Percentiles rank a stretch among this genome's conserved stretches.
Conservation (phyloP, 768 basidiomycete species). For the Lentinula detonsa region DNA sequence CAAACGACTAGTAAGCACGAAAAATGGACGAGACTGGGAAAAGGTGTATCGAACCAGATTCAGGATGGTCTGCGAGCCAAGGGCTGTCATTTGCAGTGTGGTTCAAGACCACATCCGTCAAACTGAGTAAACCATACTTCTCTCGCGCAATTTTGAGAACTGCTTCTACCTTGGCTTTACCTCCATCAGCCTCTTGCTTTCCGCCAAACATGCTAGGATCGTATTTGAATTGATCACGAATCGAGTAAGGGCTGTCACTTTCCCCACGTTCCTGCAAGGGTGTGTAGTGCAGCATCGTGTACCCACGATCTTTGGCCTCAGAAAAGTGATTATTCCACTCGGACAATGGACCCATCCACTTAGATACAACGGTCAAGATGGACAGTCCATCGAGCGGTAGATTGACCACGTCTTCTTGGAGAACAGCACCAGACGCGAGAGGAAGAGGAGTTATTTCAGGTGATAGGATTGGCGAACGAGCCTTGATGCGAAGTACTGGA, state of each 20-base stretch:
- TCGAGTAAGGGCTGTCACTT: slow-evolving; percentile 90
- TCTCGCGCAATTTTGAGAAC: slow-evolving; percentile 67
- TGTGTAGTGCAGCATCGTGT: slow-evolving; percentile 98
- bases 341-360: slow-evolving; percentile 91
- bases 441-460: slow-evolving; percentile 44
- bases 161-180: slow-evolving; percentile 53
- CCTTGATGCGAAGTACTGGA: slow-evolving; percentile 73
- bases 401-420: slow-evolving; percentile 49
- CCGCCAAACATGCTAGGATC: slow-evolving; percentile 66
- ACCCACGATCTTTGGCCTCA: slow-evolving; percentile 84
- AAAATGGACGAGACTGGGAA: neutral
- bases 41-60: slow-evolving; percentile 62
- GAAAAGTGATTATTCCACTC: slow-evolving; percentile 77
- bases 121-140: slow-evolving; percentile 80
- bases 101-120: slow-evolving; percentile 96
- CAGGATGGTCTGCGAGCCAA: slow-evolving; percentile 92
- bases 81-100: slow-evolving; percentile 93
- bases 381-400: slow-evolving; percentile 85
- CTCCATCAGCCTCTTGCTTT: slow-evolving; percentile 39
- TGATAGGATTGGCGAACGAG: slow-evolving; percentile 70
- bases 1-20: neutral
- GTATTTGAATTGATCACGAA: slow-evolving; percentile 80
- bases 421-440: slow-evolving; percentile 41
- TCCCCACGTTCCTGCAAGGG: slow-evolving; percentile 90
- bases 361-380: slow-evolving; percentile 88